Evolutionary conservation across 2,329 filamentous ascomycete genomes (phyloP), one percentile per base, ranked within the genome.

Genomic region (Ceratocystis huliohia): DNA sequence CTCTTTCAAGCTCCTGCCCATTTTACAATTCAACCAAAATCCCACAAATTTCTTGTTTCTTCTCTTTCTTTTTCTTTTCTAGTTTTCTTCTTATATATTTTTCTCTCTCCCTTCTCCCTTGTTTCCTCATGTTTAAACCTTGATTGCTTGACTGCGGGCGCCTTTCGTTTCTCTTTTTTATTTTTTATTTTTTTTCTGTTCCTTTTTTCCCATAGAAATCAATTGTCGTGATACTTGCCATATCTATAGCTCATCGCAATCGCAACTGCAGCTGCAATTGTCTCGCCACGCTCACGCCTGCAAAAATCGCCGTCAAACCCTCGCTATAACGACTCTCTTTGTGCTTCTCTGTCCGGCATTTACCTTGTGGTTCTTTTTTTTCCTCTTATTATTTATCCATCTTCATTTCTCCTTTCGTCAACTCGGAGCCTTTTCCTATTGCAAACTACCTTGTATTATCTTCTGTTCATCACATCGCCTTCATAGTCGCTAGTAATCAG

Each of bases 91-190:
- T 30, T 62, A 28, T 65, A 20, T 20, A 57, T 57, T 41, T 41
- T 25, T 63, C 25, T 59, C 50, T n/a, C 50, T 17, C 48, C 61
- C 30, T 56, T 22, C 20, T 30, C 48, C 33, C 46, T 33, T 30
- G 44, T 64, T 56, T 63, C 44, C 33, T 48, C 15, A 46, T 30
- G 44, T 20, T 46, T 45, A 30, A 65, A 65, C 53, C 61, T 44
- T 44, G 48, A 33, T 41, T 53, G 44, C 59, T 53, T 66, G 33
- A 44, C 41, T 22, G n/a, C 20, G 61, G 46, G 61, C 33, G 53
- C 17, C 37, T 62, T 30, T 45, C 22, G 50, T 44, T 37, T 50
- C 64, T 22, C 20, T 15, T 8, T 10, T 41, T 57, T 37, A 28
- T 41, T 4, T 20, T 48, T 48, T 7, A n/a, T n/a, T 48, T 5